phyloP scores from a whole-genome alignment of 23 red algal species.

The Gracilaria domingensis region DNA sequence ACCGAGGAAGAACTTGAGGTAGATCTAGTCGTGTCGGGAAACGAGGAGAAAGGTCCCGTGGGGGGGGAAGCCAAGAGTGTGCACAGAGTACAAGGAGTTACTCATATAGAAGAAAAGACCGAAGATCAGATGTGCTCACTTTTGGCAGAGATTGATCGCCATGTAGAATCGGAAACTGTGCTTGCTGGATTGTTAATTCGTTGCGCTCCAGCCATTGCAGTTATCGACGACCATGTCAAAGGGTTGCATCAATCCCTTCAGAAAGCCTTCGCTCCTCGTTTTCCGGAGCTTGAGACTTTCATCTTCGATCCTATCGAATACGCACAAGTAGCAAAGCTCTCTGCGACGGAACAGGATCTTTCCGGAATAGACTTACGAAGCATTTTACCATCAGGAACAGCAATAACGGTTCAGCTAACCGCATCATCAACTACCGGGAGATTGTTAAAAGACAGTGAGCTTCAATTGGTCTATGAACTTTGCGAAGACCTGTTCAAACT shows the following conservation, averaged over 20 bases:
- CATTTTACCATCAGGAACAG: slow-evolving; percentile 70
- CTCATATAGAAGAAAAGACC: not conserved
- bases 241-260: slow-evolving; percentile 42
- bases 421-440: slow-evolving; percentile 66
- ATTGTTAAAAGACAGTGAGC: slow-evolving; percentile 43
- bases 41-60: not conserved
- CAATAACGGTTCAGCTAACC: slow-evolving; percentile 83
- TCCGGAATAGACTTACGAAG: slow-evolving; percentile 53
- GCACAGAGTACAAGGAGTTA: not conserved
- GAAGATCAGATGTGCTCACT: slow-evolving; percentile 6
- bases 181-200: slow-evolving; percentile 1
- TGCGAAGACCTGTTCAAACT: slow-evolving; percentile 48
- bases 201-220: slow-evolving; percentile 49
- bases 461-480: slow-evolving; percentile 41
- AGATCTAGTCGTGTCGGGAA: not conserved
- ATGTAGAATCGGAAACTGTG: not conserved
- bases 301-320: slow-evolving; percentile 77
- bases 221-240: slow-evolving; percentile 67
- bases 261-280: slow-evolving; percentile 68
- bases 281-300: slow-evolving; percentile 90
- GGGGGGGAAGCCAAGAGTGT: not conserved
- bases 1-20: not conserved
- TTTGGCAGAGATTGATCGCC: not conserved
- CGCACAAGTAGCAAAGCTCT: slow-evolving; percentile 52
- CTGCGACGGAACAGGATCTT: slow-evolving; percentile 52